Percentiles rank a stretch among this genome's conserved stretches.
Evolutionary conservation across 371 early-diverging fungal species (phyloP).

Genomic region (Caulochytrium protostelioides): DNA sequence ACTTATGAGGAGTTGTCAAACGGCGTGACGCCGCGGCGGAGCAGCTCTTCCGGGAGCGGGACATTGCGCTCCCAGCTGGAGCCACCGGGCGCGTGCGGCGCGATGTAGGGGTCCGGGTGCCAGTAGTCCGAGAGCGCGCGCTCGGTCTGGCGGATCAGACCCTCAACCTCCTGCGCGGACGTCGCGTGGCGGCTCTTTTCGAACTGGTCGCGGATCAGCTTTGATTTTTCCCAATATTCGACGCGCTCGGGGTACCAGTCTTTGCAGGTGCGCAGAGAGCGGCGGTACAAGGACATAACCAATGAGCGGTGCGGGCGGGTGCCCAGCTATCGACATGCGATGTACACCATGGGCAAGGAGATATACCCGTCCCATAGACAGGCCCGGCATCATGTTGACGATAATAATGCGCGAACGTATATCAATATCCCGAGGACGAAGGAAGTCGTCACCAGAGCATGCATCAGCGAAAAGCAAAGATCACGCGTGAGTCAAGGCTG

Average conservation of each 20-base stretch:
- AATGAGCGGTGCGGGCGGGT: constrained; percentile 36
- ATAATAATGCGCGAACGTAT: too few relatives aligned
- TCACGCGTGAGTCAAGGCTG: too few relatives aligned
- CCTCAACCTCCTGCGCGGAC: constrained; percentile 41
- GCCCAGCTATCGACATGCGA: too few relatives aligned
- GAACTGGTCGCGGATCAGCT: constrained; percentile 49
- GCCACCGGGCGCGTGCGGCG: constrained; percentile 48
- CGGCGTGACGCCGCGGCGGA: constrained; percentile 9
- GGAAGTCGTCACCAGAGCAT: too few relatives aligned
- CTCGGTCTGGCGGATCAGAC: constrained; percentile 9
- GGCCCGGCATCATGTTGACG: too few relatives aligned
- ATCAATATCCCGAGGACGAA: too few relatives aligned
- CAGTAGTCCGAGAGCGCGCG: constrained; percentile 19
- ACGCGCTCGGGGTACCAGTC: constrained; percentile 64
- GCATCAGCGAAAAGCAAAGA: too few relatives aligned
- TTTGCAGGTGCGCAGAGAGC: constrained; percentile 43
- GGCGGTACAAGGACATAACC: constrained; percentile 51
- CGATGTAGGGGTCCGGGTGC: constrained; percentile 55
- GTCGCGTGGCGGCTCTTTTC: constrained; percentile 43
- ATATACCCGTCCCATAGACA: too few relatives aligned
- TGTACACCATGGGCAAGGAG: too few relatives aligned
- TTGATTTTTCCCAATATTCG: constrained; percentile 48
- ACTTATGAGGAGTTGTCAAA: constrained; percentile 15
- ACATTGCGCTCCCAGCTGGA: constrained; percentile 68
- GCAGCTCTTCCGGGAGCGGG: constrained; percentile 28